Percentiles rank a stretch among this genome's conserved stretches.
phyloP scores from a whole-genome alignment of 202 grass and related monocot species.

The Musa balbisiana region DNA sequence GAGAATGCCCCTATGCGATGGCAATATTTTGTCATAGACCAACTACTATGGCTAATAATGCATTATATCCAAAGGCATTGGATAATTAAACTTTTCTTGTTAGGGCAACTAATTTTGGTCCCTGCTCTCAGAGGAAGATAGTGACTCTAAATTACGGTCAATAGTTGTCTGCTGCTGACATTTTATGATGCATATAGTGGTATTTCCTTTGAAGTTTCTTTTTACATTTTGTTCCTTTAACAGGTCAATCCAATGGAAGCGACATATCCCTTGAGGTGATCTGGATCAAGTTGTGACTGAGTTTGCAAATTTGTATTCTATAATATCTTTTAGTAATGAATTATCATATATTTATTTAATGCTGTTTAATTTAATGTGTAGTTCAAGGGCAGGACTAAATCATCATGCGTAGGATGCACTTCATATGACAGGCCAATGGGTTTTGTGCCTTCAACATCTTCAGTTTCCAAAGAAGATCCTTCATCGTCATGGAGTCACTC shows the following conservation, averaged over 20 bases:
- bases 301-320: conserved; percentile 2
- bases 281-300: no score
- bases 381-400: conserved; percentile 46
- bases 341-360: background rate
- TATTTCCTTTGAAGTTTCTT: no score
- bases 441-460: conserved; percentile 35
- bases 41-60: no score
- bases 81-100: no score
- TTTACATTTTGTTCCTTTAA: conserved; percentile 21
- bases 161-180: no score
- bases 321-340: background rate
- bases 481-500: conserved; percentile 45
- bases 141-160: no score
- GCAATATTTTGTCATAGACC: no score
- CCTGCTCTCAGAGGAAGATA: no score
- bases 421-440: conserved; percentile 32
- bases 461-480: background rate
- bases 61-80: no score
- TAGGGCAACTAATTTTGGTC: no score
- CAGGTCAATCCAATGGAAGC: conserved; percentile 46
- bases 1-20: no score
- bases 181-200: no score
- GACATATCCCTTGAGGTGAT: conserved; percentile 52
- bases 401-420: conserved; percentile 35
- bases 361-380: conserved; percentile 9